Percentiles rank a stretch among this genome's conserved stretches.
Conservation (phyloP, 371 early-diverging fungal species). For the Basidiobolus heterosporus region DNA sequence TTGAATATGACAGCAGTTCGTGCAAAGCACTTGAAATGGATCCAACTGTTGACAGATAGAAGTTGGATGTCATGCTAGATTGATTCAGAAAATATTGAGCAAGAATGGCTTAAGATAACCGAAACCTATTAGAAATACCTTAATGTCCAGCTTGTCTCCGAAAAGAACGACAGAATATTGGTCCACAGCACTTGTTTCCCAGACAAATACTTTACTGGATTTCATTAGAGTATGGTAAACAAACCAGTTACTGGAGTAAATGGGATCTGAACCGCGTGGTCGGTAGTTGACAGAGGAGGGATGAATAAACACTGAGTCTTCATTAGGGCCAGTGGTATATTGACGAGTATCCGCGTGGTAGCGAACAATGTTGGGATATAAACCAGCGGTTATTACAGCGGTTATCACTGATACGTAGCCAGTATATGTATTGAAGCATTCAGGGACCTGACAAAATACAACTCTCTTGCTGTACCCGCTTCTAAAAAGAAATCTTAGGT, state of each 20-base stretch:
- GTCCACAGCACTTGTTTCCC: constrained; percentile 33
- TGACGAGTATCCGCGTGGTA: constrained; percentile 7
- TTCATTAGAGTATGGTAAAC: constrained; percentile 36
- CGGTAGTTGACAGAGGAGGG: constrained; percentile 35
- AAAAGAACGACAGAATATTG: constrained; percentile 30
- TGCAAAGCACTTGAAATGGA: constrained; percentile 39
- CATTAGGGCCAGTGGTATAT: constrained; percentile 14
- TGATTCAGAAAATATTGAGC: constrained; percentile 1
- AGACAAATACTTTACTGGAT: constrained; percentile 27
- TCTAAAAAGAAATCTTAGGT: constrained; percentile 1
- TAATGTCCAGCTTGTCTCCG: constrained; percentile 28
- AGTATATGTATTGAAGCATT: constrained; percentile 21
- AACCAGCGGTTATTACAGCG: constrained; percentile 43
- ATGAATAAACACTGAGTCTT: constrained; percentile 26
- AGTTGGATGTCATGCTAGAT: constrained; percentile 32
- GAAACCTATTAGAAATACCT: constrained; percentile 16
- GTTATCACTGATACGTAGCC: constrained; percentile 30
- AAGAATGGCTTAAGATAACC: background rate
- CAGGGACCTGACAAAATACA: constrained; percentile 23
- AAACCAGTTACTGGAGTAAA: constrained; percentile 16
- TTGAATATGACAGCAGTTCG: constrained; percentile 39
- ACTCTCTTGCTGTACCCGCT: constrained; percentile 10
- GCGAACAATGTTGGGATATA: constrained; percentile 44
- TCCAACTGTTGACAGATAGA: constrained; percentile 38
- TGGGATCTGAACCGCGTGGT: constrained; percentile 1